Conservation (phyloP, 78 protist species). For the Parvularia atlantis region DNA sequence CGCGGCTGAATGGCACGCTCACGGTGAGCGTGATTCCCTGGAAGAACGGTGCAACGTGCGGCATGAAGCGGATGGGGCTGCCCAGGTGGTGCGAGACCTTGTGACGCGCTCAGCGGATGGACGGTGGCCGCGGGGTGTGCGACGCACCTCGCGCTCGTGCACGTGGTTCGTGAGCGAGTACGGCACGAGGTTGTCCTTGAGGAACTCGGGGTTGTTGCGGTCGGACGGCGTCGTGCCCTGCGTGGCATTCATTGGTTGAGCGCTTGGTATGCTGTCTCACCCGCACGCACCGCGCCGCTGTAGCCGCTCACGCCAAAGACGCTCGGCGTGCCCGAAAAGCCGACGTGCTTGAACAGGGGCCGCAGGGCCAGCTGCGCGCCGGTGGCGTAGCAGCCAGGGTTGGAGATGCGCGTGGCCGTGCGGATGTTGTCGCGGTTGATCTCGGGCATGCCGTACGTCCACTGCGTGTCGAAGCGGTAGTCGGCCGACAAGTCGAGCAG, state of each 20-base stretch:
- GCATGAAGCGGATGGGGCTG: constrained; percentile 52
- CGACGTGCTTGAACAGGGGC: constrained; percentile 29
- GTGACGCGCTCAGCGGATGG: no score
- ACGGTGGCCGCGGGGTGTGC: no score
- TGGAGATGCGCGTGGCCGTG: constrained; percentile 38
- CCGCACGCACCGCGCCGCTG: constrained; percentile 58
- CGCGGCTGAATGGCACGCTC: constrained; percentile 10
- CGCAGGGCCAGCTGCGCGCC: constrained; percentile 32
- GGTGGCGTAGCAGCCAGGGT: constrained; percentile 64
- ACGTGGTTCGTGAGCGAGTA: constrained; percentile 46
- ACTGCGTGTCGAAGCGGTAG: constrained; percentile 27
- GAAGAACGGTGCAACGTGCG: constrained; percentile 67
- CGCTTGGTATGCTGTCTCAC: no score
- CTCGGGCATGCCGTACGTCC: constrained; percentile 68
- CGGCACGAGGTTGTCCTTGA: constrained; percentile 49
- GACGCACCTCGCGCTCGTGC: constrained; percentile 58
- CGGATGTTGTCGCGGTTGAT: constrained; percentile 27
- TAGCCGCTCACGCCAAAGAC: constrained; percentile 49
- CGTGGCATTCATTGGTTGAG: no score
- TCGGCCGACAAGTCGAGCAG: constrained; percentile 41
- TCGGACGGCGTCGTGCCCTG: constrained; percentile 58
- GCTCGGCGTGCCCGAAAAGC: constrained; percentile 31
- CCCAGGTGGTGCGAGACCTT: no score
- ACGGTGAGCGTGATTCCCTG: constrained; percentile 58
- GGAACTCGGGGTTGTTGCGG: constrained; percentile 40